These are phyloP conservation scores for Pisolithus marmoratus DNA, from an alignment of 768 basidiomycete genomes.

Conservation along the genomic window DNA sequence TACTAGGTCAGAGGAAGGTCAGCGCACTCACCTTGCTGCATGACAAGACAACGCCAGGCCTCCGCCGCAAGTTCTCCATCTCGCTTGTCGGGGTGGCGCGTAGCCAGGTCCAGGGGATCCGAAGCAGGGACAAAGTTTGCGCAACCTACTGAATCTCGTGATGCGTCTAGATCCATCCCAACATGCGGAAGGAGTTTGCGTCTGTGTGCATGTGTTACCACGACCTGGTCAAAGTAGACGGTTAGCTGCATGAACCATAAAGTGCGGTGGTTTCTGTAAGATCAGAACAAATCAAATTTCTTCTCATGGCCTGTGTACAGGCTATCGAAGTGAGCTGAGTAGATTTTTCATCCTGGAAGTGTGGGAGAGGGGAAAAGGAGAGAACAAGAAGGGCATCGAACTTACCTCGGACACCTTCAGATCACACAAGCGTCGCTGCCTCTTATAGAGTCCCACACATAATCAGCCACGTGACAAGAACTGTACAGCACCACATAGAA, in stretches of 20 bases:
- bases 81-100: no score
- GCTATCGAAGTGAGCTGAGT: constrained; percentile 69
- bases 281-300: constrained; percentile 35
- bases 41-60: no score
- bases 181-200: no score
- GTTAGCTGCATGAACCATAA: neutral
- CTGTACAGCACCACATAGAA: constrained; percentile 24
- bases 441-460: neutral
- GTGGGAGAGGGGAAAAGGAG: neutral
- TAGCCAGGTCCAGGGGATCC: no score
- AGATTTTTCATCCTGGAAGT: constrained; percentile 26
- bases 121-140: no score
- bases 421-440: no score
- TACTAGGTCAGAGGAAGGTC: constrained; percentile 9
- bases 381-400: neutral
- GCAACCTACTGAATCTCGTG: no score
- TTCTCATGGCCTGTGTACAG: constrained; percentile 48
- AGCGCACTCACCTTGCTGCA: constrained; percentile 11
- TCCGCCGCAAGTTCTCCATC: no score
- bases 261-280: neutral
- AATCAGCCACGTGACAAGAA: constrained; percentile 19
- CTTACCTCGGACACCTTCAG: neutral
- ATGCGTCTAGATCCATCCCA: no score
- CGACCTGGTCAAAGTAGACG: no score
- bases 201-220: no score